Evolutionary conservation across 2,329 filamentous ascomycete species (phyloP).

Genomic region (Cercospora janseana): DNA sequence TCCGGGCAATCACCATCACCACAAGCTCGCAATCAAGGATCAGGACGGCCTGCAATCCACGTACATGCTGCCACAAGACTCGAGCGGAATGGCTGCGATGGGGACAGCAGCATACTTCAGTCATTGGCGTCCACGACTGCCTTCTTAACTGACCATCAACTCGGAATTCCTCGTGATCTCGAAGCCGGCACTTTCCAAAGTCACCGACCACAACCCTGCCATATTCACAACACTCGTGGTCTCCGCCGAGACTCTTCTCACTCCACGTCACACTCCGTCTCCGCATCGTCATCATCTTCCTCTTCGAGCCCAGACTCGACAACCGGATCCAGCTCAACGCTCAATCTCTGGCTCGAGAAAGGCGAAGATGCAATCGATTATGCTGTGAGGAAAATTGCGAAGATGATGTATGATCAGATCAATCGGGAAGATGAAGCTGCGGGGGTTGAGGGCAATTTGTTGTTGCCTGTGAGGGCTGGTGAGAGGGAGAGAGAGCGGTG

Average conservation of each 20-base stretch:
- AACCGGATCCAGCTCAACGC: not conserved
- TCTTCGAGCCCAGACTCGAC: not conserved
- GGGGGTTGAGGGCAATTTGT: constrained; percentile 29
- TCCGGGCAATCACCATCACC: not conserved
- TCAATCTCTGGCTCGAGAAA: constrained; percentile 18
- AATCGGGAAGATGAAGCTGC: constrained; percentile 20
- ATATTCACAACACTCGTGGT: not conserved
- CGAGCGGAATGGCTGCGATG: not conserved
- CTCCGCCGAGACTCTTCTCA: not conserved
- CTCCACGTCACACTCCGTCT: not conserved
- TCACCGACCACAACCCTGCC: not conserved
- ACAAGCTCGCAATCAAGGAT: too few species aligned
- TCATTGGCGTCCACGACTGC: not conserved
- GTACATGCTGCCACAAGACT: not conserved
- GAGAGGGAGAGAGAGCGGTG: too few species aligned
- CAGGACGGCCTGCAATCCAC: not conserved
- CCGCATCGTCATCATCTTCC: not conserved
- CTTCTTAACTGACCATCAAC: not conserved
- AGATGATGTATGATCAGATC: constrained; percentile 26
- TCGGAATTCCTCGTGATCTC: not conserved
- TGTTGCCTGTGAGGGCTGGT: constrained; percentile 27
- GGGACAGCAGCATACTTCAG: not conserved
- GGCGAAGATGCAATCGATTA: constrained; percentile 26
- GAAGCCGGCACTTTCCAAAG: constrained; percentile 3
- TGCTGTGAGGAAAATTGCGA: constrained; percentile 24